These are phyloP conservation scores for Clarireedia monteithiana DNA, from an alignment of 2,329 filamentous ascomycete genomes.

Conservation along the genomic window DNA sequence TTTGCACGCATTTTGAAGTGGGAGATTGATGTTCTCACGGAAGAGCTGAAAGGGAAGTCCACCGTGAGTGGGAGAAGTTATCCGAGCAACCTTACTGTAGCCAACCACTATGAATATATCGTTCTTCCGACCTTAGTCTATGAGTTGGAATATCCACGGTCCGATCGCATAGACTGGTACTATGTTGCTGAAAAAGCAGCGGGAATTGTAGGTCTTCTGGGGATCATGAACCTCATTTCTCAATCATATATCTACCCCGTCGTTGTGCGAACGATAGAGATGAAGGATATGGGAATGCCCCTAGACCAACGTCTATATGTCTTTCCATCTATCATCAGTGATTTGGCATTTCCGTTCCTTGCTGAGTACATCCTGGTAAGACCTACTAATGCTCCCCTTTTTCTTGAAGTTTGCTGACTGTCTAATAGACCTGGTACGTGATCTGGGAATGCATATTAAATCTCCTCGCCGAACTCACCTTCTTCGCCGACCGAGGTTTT, in stretches of 20 bases:
- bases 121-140: slow-evolving; percentile 71
- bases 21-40: slow-evolving; percentile 56
- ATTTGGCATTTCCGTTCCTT: slow-evolving; percentile 71
- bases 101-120: slow-evolving; percentile 65
- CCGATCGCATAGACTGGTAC: slow-evolving; percentile 60
- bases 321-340: slow-evolving; percentile 68
- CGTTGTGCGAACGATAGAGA: slow-evolving; percentile 56
- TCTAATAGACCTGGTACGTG: slow-evolving; percentile 60
- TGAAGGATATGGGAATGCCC: slow-evolving; percentile 59
- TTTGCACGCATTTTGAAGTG: slow-evolving; percentile 59
- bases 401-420: slow-evolving; percentile 5
- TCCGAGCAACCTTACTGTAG: slow-evolving; percentile 58
- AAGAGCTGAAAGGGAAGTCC: slow-evolving; percentile 49
- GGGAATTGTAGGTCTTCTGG: slow-evolving; percentile 64
- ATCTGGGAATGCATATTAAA: slow-evolving; percentile 75
- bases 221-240: slow-evolving; percentile 72
- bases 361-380: slow-evolving; percentile 56
- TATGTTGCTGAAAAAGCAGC: slow-evolving; percentile 67
- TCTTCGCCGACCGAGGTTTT: slow-evolving; percentile 71
- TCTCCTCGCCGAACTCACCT: slow-evolving; percentile 66
- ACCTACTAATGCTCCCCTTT: neutral
- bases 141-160: slow-evolving; percentile 70
- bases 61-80: slow-evolving; percentile 45
- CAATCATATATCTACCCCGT: slow-evolving; percentile 73
- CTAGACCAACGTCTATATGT: slow-evolving; percentile 52